Conservation (phyloP, 2,329 filamentous ascomycete species). For the Fusarium transvaalense region DNA sequence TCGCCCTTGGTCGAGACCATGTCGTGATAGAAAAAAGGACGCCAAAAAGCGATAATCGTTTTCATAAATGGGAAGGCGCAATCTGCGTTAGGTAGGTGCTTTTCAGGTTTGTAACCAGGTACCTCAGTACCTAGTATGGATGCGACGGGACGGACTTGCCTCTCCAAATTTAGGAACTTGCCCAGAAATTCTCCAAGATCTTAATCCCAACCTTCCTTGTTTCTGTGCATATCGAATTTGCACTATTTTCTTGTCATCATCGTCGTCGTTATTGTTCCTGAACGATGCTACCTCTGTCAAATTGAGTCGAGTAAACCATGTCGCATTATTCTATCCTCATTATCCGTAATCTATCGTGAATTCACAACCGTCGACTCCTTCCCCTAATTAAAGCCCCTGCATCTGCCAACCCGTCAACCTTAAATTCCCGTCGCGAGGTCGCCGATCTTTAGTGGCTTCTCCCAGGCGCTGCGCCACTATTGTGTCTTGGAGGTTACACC, state of each 20-base stretch:
- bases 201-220: conserved; percentile 33
- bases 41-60: conserved; percentile 13
- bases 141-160: too few relatives aligned
- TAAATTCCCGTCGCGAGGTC: conserved; percentile 29
- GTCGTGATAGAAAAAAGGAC: conserved; percentile 3
- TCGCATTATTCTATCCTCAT: not conserved
- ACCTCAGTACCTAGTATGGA: too few relatives aligned
- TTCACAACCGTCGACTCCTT: conserved; percentile 3
- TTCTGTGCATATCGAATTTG: conserved; percentile 7
- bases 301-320: not conserved
- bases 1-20: conserved; percentile 5
- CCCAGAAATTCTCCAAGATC: conserved; percentile 28
- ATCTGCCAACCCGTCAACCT: conserved; percentile 41
- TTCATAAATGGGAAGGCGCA: conserved; percentile 33
- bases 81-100: not conserved
- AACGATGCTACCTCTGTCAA: not conserved
- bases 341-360: conserved; percentile 1
- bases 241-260: not conserved
- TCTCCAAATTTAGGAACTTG: conserved; percentile 37
- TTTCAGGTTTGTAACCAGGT: not conserved
- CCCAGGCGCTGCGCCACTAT: conserved; percentile 36
- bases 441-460: conserved; percentile 38
- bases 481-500: conserved; percentile 36
- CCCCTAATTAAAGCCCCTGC: conserved; percentile 35
- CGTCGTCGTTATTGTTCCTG: not conserved